Percentiles rank a stretch among this genome's conserved stretches.
These are phyloP conservation scores for Sporothrix brasiliensis DNA, from an alignment of 2,329 filamentous ascomycete genomes.

Conservation along the genomic window DNA sequence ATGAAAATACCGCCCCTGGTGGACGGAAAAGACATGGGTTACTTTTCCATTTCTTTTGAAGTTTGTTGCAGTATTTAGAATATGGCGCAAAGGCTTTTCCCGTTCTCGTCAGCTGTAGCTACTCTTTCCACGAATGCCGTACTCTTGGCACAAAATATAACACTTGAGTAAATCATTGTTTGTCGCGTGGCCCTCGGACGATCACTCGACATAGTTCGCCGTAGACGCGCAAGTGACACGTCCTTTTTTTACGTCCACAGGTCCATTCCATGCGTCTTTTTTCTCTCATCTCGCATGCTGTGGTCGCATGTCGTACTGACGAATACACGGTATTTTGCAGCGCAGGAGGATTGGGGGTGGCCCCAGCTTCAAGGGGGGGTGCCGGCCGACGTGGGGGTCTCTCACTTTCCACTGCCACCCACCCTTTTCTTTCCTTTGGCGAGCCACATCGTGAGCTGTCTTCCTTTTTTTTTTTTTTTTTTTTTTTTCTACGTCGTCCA, in stretches of 20 bases:
- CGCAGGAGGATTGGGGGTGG: conserved; percentile 22
- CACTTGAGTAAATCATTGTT: too few species aligned
- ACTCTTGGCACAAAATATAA: too few species aligned
- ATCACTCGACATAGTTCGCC: background rate
- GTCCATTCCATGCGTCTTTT: background rate
- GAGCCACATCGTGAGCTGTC: background rate
- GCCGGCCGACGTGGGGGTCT: conserved; percentile 23
- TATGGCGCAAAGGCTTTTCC: too few species aligned
- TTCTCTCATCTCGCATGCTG: background rate
- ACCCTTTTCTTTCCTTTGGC: background rate
- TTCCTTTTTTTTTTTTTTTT: background rate
- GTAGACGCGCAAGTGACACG: background rate
- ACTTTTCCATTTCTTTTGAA: too few species aligned
- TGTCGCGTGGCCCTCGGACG: conserved; percentile 2
- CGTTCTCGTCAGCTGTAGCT: too few species aligned
- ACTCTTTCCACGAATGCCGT: too few species aligned
- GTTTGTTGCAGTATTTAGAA: too few species aligned
- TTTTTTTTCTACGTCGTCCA: background rate
- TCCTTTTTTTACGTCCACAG: background rate
- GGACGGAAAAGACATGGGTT: too few species aligned
- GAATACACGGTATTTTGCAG: background rate
- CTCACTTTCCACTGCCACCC: conserved; percentile 4
- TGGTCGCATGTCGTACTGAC: conserved; percentile 14
- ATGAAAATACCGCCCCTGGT: too few species aligned
- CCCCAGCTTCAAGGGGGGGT: background rate